Base-by-base conservation (phyloP, 208 protist species). In the Acanthamoeba lenticulata region DNA sequence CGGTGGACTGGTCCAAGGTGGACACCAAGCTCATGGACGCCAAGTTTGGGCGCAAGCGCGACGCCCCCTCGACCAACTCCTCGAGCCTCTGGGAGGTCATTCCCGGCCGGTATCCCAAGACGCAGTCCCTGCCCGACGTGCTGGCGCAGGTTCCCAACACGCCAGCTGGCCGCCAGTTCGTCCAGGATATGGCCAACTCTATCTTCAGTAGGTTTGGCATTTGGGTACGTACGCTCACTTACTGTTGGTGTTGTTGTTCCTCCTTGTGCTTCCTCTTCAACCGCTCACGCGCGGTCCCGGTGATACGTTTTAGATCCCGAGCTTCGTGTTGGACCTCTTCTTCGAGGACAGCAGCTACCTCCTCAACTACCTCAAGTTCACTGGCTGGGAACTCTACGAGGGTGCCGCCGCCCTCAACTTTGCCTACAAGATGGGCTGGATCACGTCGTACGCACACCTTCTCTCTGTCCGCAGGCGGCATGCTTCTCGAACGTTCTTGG, bases 301-400 rank as follows among this genome's bases (percentile, higher is more conserved):
- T 0, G n/a, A 3, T 36, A 29, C 57, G n/a, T 36, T 83, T 13
- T 7, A 85, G 74, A 42, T 94, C 38, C 90, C 90, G 21, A 47
- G 36, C 67, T 94, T 94, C 62, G 67, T 85, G 21, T 29, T 94
- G 4, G 90, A 94, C 65, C 45, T 77, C 24, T 77, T 94, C 45
- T 94, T 94, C 69, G 65, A 85, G 47, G 90, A 94, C 44, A 69
- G 47, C 55, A 69, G 47, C 72, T 94, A 55, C 67, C 62, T 94
- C 47, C 67, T 94, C 21, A 94, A 94, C 69, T 94, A 85, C 21
- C 69, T 94, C 34, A 83, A 77, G 67, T 38, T 94, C 42, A 94
- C 67, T 40, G 44, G 47, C 17, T 45, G 27, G 42, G 67, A 94
- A 36, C 69, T 94, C 32, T 94, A 94, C 44, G 62, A 94, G 29